Percentiles rank a stretch among this genome's conserved stretches.
Evolutionary conservation across 2,329 filamentous ascomycete genomes (phyloP).

Genomic region (Xylaria sp.): DNA sequence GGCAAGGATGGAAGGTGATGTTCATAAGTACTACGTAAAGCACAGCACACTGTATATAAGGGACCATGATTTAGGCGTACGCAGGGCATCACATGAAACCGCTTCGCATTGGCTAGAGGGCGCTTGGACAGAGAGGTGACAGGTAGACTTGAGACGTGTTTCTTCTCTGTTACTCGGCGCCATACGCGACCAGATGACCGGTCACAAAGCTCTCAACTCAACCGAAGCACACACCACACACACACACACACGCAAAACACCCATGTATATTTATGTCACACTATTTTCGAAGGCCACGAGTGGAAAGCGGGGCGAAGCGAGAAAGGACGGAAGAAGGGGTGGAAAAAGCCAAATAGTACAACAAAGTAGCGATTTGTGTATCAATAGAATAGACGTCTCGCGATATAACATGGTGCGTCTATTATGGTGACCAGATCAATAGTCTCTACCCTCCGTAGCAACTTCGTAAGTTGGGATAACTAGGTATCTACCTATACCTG

Average conservation of each 20-base stretch:
- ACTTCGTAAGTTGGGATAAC: neutral
- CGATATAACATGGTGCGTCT: constrained; percentile 6
- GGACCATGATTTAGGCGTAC: constrained; percentile 27
- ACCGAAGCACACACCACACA: constrained; percentile 35
- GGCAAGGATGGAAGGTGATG: constrained; percentile 43
- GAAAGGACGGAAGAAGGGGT: constrained; percentile 2
- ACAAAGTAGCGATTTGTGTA: constrained; percentile 27
- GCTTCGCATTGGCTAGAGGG: constrained; percentile 17
- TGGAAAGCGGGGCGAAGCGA: constrained; percentile 13
- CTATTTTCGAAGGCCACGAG: constrained; percentile 26
- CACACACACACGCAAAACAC: constrained; percentile 30
- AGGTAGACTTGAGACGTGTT: constrained; percentile 10
- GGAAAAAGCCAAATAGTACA: constrained; percentile 33
- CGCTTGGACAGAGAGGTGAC: constrained; percentile 16
- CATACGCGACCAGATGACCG: constrained; percentile 32
- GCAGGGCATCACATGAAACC: constrained; percentile 19
- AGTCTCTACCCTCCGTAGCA: neutral
- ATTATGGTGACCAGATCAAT: neutral
- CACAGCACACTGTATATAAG: constrained; percentile 32
- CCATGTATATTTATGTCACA: constrained; percentile 35
- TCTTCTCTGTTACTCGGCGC: constrained; percentile 25
- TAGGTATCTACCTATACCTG: too few species aligned
- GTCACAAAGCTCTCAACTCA: constrained; percentile 48
- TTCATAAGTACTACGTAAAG: constrained; percentile 15
- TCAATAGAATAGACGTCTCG: constrained; percentile 21